phyloP scores from a whole-genome alignment of 1,284 basidiomycete species.

The Sanghuangporus sanghuang region DNA sequence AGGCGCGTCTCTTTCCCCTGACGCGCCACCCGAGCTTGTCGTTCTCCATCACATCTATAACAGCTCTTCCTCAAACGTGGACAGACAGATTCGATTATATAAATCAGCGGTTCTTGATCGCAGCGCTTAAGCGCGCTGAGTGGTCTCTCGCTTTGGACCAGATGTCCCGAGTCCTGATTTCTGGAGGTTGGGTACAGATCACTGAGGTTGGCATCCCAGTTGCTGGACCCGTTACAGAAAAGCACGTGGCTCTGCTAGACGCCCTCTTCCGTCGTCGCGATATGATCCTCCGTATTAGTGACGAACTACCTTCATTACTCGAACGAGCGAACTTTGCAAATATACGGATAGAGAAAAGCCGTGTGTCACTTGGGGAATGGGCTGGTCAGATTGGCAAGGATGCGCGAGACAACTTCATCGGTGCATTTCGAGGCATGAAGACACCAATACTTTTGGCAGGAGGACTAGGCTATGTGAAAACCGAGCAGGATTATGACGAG shows the following conservation, averaged over 20 bases:
- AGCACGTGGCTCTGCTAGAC: slow-evolving; percentile 15
- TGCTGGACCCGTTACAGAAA: slow-evolving; percentile 18
- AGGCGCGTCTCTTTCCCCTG: too few species aligned
- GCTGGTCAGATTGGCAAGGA: slow-evolving; percentile 19
- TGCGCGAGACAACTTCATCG: slow-evolving; percentile 20
- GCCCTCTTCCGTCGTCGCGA: slow-evolving; percentile 20
- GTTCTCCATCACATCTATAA: too few species aligned
- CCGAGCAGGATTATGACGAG: not conserved
- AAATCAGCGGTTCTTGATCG: slow-evolving; percentile 22
- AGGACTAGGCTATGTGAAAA: slow-evolving; percentile 1
- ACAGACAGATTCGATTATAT: slow-evolving; percentile 21
- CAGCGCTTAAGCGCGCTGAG: slow-evolving; percentile 20
- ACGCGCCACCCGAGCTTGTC: too few species aligned
- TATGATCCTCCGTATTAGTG: slow-evolving; percentile 19
- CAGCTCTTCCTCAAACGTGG: slow-evolving; percentile 16
- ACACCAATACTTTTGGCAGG: slow-evolving; percentile 3
- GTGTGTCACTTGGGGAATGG: slow-evolving; percentile 20
- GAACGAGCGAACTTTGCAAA: slow-evolving; percentile 22
- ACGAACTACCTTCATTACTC: slow-evolving; percentile 20
- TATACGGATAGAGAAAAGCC: slow-evolving; percentile 17
- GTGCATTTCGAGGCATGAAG: slow-evolving; percentile 14
- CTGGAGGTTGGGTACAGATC: slow-evolving; percentile 23
- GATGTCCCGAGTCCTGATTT: slow-evolving; percentile 21
- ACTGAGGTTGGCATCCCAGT: slow-evolving; percentile 18
- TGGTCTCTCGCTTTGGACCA: slow-evolving; percentile 20